Percentiles rank a stretch among this genome's conserved stretches.
These are phyloP conservation scores for Sphagnum magellanicum DNA, from an alignment of 228 moss, liverwort and hornwort genomes.

Conservation along the genomic window DNA sequence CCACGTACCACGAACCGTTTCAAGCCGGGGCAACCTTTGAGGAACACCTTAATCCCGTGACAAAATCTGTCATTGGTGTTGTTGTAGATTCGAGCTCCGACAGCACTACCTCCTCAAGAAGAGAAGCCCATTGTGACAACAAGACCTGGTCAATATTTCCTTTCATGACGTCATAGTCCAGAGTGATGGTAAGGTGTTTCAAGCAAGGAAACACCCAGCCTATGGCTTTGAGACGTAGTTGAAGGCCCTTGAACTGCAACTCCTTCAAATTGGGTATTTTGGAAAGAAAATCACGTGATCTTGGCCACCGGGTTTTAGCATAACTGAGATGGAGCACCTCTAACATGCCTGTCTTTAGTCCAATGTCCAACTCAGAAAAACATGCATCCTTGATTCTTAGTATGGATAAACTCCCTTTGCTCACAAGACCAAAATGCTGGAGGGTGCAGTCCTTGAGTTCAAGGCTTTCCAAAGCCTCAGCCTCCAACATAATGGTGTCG, in stretches of 20 bases:
- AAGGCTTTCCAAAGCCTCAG: too few relatives aligned
- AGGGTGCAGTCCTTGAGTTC: too few relatives aligned
- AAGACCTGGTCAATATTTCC: conserved; percentile 14
- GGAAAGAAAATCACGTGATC: too few relatives aligned
- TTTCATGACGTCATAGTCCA: conserved; percentile 22
- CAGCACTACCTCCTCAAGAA: neutral
- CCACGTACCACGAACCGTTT: conserved; percentile 4
- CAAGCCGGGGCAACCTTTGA: conserved; percentile 19
- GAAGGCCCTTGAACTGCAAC: too few relatives aligned
- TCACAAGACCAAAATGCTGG: too few relatives aligned
- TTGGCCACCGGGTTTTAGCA: too few relatives aligned
- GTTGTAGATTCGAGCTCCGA: conserved; percentile 23
- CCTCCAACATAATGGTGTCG: too few relatives aligned
- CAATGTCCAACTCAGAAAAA: conserved; percentile 21
- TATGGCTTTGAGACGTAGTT: conserved; percentile 13
- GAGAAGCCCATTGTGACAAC: conserved; percentile 15
- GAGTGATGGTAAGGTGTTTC: conserved; percentile 12
- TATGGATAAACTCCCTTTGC: conserved; percentile 1
- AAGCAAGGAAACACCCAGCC: conserved; percentile 25
- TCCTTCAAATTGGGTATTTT: too few relatives aligned
- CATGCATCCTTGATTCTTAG: conserved; percentile 24
- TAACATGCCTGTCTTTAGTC: conserved; percentile 16
- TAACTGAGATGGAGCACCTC: conserved; percentile 12
- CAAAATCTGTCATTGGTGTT: conserved; percentile 23
- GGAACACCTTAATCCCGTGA: conserved; percentile 24